These are phyloP conservation scores for Royoungia palumana DNA, from an alignment of 768 basidiomycete genomes.

Conservation along the genomic window DNA sequence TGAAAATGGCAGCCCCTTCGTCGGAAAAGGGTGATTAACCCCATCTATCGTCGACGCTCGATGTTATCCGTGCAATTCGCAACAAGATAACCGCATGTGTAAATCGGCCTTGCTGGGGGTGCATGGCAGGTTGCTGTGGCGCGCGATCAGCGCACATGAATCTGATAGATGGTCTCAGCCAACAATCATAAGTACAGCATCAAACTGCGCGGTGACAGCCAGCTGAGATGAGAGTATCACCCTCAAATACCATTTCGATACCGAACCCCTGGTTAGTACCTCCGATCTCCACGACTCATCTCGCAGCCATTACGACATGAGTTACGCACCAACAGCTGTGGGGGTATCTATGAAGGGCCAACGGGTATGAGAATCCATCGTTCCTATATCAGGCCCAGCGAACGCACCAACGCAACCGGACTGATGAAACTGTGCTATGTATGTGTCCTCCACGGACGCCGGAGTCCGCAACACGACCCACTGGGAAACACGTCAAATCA, in stretches of 20 bases:
- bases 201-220: constrained; percentile 13
- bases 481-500: constrained; percentile 24
- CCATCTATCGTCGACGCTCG: constrained; percentile 16
- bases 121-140: constrained; percentile 23
- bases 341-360: constrained; percentile 10
- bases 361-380: constrained; percentile 16
- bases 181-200: constrained; percentile 9
- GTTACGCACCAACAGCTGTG: constrained; percentile 12
- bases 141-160: constrained; percentile 16
- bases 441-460: constrained; percentile 16
- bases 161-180: constrained; percentile 18
- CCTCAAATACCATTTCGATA: constrained; percentile 12
- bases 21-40: constrained; percentile 10
- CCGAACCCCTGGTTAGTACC: constrained; percentile 3
- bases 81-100: constrained; percentile 13
- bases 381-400: constrained; percentile 14
- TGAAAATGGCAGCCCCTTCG: constrained; percentile 3
- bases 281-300: constrained; percentile 23
- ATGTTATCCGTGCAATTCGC: constrained; percentile 6
- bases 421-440: constrained; percentile 7
- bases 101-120: constrained; percentile 15
- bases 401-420: constrained; percentile 7
- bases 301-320: constrained; percentile 22
- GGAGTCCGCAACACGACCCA: constrained; percentile 9
- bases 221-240: constrained; percentile 22